Conservation (phyloP, 2,329 filamentous ascomycete species). For the Hypocrella siamensis region DNA sequence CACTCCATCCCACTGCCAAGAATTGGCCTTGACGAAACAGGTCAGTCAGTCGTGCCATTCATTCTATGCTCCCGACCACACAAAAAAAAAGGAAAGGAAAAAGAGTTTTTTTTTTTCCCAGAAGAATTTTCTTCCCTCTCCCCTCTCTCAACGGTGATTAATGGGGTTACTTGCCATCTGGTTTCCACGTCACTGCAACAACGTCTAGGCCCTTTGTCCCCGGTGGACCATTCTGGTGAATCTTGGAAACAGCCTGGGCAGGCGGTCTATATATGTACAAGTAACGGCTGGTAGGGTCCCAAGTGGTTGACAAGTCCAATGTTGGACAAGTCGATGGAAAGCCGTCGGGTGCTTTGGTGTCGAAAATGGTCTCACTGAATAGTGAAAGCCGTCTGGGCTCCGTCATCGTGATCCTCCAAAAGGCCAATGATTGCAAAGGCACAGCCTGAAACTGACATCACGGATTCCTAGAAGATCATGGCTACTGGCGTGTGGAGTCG, state of each 20-base stretch:
- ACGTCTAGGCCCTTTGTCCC: slow-evolving; percentile 25
- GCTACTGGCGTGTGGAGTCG: not conserved
- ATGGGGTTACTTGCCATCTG: slow-evolving; percentile 40
- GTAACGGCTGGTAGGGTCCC: slow-evolving; percentile 48
- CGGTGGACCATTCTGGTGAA: slow-evolving; percentile 25
- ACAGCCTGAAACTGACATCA: not conserved
- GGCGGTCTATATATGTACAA: slow-evolving; percentile 67
- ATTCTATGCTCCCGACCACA: no score
- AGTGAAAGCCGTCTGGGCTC: slow-evolving; percentile 23
- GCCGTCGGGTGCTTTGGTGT: slow-evolving; percentile 34
- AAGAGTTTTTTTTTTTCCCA: no score
- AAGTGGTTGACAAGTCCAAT: slow-evolving; percentile 66
- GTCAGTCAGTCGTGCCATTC: not conserved
- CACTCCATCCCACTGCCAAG: slow-evolving; percentile 70
- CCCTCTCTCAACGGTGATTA: no score
- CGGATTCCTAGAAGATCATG: not conserved
- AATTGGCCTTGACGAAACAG: slow-evolving; percentile 42
- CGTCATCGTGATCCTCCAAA: slow-evolving; percentile 9
- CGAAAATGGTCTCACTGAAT: slow-evolving; percentile 41
- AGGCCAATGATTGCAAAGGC: not conserved
- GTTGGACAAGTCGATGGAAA: slow-evolving; percentile 66
- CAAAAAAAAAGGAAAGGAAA: no score
- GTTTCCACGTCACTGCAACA: slow-evolving; percentile 46
- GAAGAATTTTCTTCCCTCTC: no score
- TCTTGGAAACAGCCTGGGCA: slow-evolving; percentile 45